Base-by-base conservation (phyloP, 1,284 basidiomycete species). In the Somion occarium region DNA sequence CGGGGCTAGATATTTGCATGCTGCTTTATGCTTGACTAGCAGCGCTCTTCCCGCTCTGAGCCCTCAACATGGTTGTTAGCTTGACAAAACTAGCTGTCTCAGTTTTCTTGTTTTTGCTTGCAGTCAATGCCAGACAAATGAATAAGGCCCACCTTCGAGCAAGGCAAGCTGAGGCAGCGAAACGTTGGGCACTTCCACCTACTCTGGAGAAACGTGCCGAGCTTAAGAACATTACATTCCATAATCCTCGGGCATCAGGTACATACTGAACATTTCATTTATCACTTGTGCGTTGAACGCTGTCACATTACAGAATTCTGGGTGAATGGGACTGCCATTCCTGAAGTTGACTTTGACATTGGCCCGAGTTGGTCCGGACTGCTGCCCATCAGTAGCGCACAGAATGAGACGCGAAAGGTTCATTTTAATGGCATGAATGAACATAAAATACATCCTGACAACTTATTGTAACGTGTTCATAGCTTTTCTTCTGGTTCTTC, bases 401-500 rank as follows among this genome's bases (percentile, higher is more conserved):
- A 73, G 2, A 73, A 84, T 42, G 87, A 88, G 64, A 84, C 80
- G 3, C 75, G 85, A 34, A 74, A 91, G 74, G 84, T 83, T 54
- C 7, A 19, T 63, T 43, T 25, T 27, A 26, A 25, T 51, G n/a
- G n/a, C n/a, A n/a, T n/a, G n/a, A n/a, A n/a, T n/a, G n/a, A n/a
- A n/a, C n/a, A n/a, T n/a, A n/a, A n/a, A n/a, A n/a, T n/a, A n/a
- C n/a, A n/a, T n/a, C n/a, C n/a, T n/a, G n/a, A n/a, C n/a, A n/a
- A n/a, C n/a, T n/a, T n/a, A n/a, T n/a, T n/a, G n/a, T n/a, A n/a
- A n/a, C n/a, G n/a, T n/a, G n/a, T n/a, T n/a, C n/a, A 25, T 50
- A 91, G 83, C 73, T 91, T 7, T 92, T 87, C 74, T 92, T 93
- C 69, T 92, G 89, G 91, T 86, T 90, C 68, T 91, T 90, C 70